Percentiles rank a stretch among this genome's conserved stretches.
Conservation (phyloP, 2,329 filamentous ascomycete genomes). For the Xylaria sp. region DNA sequence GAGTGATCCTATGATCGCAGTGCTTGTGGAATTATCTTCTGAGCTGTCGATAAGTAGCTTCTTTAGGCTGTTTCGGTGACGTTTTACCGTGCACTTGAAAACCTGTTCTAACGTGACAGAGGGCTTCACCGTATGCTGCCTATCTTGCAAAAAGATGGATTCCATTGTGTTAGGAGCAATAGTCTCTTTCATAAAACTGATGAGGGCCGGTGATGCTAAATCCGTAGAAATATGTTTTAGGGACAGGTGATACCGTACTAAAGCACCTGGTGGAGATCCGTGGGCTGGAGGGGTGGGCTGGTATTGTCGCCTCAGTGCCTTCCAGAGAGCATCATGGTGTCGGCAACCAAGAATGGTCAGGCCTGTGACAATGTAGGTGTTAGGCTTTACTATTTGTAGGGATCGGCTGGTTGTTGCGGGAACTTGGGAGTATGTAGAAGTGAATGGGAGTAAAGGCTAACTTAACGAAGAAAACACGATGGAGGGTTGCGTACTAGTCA, state of each 20-base stretch:
- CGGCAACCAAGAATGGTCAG: constrained; percentile 76
- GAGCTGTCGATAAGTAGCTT: constrained; percentile 78
- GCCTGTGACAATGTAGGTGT: constrained; percentile 26
- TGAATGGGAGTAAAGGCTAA: background rate
- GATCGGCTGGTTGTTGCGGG: background rate
- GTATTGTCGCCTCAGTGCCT: constrained; percentile 68
- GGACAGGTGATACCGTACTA: constrained; percentile 64
- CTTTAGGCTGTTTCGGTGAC: constrained; percentile 72
- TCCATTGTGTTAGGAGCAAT: constrained; percentile 81
- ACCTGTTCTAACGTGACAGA: constrained; percentile 71
- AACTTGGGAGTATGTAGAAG: background rate
- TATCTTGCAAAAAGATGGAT: constrained; percentile 76
- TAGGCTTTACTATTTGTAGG: background rate
- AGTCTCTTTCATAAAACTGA: constrained; percentile 77
- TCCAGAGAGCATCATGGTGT: constrained; percentile 78
- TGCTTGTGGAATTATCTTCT: constrained; percentile 51
- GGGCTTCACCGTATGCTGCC: constrained; percentile 53
- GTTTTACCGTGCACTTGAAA: constrained; percentile 70
- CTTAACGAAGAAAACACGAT: background rate
- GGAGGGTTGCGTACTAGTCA: constrained; percentile 56
- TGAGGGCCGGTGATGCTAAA: constrained; percentile 68
- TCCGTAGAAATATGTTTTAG: constrained; percentile 80
- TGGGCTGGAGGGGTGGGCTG: constrained; percentile 48
- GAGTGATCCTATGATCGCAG: constrained; percentile 36
- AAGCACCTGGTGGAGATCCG: constrained; percentile 42